A percentile compares a stretch with the other conserved stretches of the same genome.
These are phyloP conservation scores for Mycosphaerella sp. DNA, from an alignment of 2,329 filamentous ascomycete genomes.

Conservation along the genomic window DNA sequence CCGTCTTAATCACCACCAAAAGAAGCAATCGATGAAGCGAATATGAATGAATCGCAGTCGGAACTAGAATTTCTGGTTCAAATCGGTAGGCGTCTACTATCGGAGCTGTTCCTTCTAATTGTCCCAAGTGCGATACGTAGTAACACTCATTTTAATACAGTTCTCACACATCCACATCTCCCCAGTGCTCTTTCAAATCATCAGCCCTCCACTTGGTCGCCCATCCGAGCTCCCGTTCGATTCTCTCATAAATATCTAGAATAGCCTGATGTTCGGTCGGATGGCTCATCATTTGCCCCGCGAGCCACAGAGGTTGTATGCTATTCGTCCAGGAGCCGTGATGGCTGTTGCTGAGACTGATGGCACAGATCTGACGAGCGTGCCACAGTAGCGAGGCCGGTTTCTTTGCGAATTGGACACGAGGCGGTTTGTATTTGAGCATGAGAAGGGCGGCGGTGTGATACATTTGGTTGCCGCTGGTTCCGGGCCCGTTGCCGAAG, in stretches of 20 bases:
- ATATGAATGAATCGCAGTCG: too few species aligned
- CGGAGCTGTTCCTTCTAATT: too few species aligned
- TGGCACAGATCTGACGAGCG: slow-evolving; percentile 43
- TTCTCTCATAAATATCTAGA: slow-evolving; percentile 43
- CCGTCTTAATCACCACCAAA: too few species aligned
- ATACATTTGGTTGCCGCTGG: slow-evolving; percentile 49
- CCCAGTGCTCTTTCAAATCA: slow-evolving; percentile 49
- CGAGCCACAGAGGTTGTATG: slow-evolving; percentile 45
- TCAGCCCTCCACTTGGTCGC: slow-evolving; percentile 49
- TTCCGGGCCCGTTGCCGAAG: slow-evolving; percentile 42
- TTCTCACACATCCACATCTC: slow-evolving; percentile 28
- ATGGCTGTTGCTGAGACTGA: slow-evolving; percentile 41
- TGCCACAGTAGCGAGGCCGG: slow-evolving; percentile 44
- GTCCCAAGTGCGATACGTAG: not conserved
- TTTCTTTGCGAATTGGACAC: slow-evolving; percentile 26
- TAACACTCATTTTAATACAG: not conserved
- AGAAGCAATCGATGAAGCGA: too few species aligned
- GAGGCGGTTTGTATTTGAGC: slow-evolving; percentile 45
- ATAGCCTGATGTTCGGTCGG: slow-evolving; percentile 41
- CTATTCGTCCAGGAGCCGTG: slow-evolving; percentile 44
- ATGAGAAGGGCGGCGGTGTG: slow-evolving; percentile 51
- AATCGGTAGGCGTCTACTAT: too few species aligned
- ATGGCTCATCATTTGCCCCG: slow-evolving; percentile 44
- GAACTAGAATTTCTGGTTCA: too few species aligned
- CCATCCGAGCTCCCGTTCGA: slow-evolving; percentile 50